phyloP scores from a whole-genome alignment of 1,139 yeast species.

The Protomyces macrosporus region DNA sequence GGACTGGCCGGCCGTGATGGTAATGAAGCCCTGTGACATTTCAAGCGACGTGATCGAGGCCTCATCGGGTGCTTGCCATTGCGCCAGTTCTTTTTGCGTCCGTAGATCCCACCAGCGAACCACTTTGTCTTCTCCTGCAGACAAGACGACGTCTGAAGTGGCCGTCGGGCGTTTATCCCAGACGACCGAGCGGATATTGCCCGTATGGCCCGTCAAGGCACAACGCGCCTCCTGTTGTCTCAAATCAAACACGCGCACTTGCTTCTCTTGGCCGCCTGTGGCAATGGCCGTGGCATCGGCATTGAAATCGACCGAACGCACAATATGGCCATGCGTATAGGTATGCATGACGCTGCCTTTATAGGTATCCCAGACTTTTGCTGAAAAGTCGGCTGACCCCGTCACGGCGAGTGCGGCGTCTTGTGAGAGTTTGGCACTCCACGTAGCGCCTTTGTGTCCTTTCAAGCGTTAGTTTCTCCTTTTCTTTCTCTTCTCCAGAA shows the following conservation, averaged over 20 bases:
- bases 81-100: conserved; percentile 22
- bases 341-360: conserved; percentile 35
- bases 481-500: too few species aligned
- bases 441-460: conserved; percentile 41
- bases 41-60: conserved; percentile 24
- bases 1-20: conserved; percentile 36
- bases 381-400: conserved; percentile 42
- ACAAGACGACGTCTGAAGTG: conserved; percentile 31
- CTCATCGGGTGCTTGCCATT: conserved; percentile 15
- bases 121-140: conserved; percentile 36
- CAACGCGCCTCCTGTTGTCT: conserved; percentile 21
- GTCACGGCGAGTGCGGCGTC: conserved; percentile 37
- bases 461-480: neutral
- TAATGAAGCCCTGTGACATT: conserved; percentile 32
- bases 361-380: conserved; percentile 39
- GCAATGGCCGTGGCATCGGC: conserved; percentile 28
- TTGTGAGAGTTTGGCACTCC: conserved; percentile 39
- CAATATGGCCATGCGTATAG: conserved; percentile 39
- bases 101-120: conserved; percentile 39
- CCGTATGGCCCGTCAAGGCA: conserved; percentile 30
- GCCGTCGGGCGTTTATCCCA: conserved; percentile 28
- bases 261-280: conserved; percentile 33
- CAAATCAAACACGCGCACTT: conserved; percentile 32
- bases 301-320: conserved; percentile 35
- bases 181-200: conserved; percentile 31